Percentiles rank a stretch among this genome's conserved stretches.
Evolutionary conservation across 2,329 filamentous ascomycete species (phyloP).

Genomic region (Monosporascus ibericus): DNA sequence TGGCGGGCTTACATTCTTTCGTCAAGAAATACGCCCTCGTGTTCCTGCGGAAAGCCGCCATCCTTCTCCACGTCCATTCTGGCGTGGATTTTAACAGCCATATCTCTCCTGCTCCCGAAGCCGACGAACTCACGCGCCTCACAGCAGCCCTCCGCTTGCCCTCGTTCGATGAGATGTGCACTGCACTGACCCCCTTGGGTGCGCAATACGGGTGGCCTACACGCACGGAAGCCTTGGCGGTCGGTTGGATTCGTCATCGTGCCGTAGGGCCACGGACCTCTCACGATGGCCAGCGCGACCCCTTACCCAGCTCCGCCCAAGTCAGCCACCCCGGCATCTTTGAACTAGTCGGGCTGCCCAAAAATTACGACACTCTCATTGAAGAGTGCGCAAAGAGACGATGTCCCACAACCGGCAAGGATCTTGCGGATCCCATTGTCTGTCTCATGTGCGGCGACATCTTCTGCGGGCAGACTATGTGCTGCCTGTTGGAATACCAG

Average conservation of each 20-base stretch:
- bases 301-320: slow-evolving; percentile 36
- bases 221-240: slow-evolving; percentile 39
- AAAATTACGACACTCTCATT: slow-evolving; percentile 86
- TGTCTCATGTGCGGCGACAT: slow-evolving; percentile 97
- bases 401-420: slow-evolving; percentile 87
- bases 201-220: slow-evolving; percentile 43
- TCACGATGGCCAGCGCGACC: slow-evolving; percentile 3
- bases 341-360: slow-evolving; percentile 86
- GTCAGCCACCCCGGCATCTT: slow-evolving; percentile 84
- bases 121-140: slow-evolving; percentile 76
- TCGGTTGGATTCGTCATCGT: slow-evolving; percentile 70
- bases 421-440: slow-evolving; percentile 82
- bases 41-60: slow-evolving; percentile 78
- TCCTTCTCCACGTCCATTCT: slow-evolving; percentile 82
- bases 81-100: slow-evolving; percentile 80
- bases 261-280: slow-evolving; percentile 28
- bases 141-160: slow-evolving; percentile 71
- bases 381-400: slow-evolving; percentile 80
- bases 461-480: slow-evolving; percentile 89
- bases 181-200: slow-evolving; percentile 43
- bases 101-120: slow-evolving; percentile 55
- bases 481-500: slow-evolving; percentile 66
- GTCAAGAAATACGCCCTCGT: slow-evolving; percentile 79
- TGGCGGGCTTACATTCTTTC: slow-evolving; percentile 52
- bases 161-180: slow-evolving; percentile 71